Evolutionary conservation across 163 green algal species (phyloP), one percentile per base, ranked within the genome.

Genomic region (Trebouxiophyceae sp.): DNA sequence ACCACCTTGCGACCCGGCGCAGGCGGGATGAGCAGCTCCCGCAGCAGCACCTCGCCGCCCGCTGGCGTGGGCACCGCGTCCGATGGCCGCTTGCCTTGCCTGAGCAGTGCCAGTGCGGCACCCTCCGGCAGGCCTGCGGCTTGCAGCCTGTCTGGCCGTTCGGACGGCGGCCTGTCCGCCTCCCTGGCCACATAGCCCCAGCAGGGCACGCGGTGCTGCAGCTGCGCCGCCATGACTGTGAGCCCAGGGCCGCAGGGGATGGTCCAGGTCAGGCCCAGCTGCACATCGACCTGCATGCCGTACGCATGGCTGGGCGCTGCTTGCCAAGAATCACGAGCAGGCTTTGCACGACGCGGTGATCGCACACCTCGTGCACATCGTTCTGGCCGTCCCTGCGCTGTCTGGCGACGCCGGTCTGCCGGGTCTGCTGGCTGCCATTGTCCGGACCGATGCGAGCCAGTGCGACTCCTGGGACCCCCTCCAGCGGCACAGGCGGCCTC

Each of bases 181-280:
- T 89, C 84, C 69, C 83, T 57, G 7, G 92, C 79, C 12, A 89
- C 81, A 50, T 96, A 97, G 20, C 93, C 93, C 85, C 85, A 97
- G 81, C 91, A 97, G 6, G 89, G 86, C 62, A 97, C 76, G 5
- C 89, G 80, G 75, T 98, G 93, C 73, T 91, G 81, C 66, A 98
- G 84, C 77, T 93, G 87, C 22, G 84, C 85, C 3, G 91, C 86
- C 12, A 65, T 63, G 24, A 95, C 83, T 1, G 12, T 60, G 26
- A 81, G 45, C 32, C 69, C 77, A n/a, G 60, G 56, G 0, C 44
- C 55, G 2, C 55, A 30, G 4, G 55, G 57, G n/a, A 87, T 19
- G 2, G 68, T 78, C 86, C 86, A 93, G 16, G 69, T 77, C 62
- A 88, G 59, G 3, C 80, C 82, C 0, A 39, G 57, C 28, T 70